Percentiles rank a stretch among this genome's conserved stretches.
Conservation (phyloP, 345 rosid species). For the Hibiscus trionum region DNA sequence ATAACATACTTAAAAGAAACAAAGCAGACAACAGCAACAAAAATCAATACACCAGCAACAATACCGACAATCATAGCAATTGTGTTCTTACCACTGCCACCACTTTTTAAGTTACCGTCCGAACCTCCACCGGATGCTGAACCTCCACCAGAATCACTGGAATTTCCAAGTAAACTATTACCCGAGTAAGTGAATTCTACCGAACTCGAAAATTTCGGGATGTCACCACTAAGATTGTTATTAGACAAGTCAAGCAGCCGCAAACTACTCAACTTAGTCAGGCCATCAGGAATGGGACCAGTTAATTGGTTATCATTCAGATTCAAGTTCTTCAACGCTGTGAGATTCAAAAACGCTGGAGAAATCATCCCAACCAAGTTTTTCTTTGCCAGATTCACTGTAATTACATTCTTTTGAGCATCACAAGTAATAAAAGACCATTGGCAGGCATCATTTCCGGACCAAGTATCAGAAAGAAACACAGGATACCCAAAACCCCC, state of each 20-base stretch:
- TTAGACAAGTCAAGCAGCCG: slow-evolving; percentile 54
- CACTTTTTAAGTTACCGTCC: slow-evolving; percentile 16
- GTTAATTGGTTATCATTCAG: slow-evolving; percentile 55
- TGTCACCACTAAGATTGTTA: slow-evolving; percentile 54
- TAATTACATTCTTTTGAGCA: slow-evolving; percentile 26
- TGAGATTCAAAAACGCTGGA: slow-evolving; percentile 47
- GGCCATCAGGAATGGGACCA: slow-evolving; percentile 49
- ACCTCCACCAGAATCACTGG: slow-evolving; percentile 12
- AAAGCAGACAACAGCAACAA: slow-evolving; percentile 35
- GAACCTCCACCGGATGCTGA: slow-evolving; percentile 18
- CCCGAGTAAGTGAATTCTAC: slow-evolving; percentile 46
- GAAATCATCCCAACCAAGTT: slow-evolving; percentile 53
- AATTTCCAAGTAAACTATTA: slow-evolving; percentile 37
- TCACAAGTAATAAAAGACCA: slow-evolving; percentile 59
- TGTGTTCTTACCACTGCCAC: slow-evolving; percentile 25
- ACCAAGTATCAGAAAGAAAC: slow-evolving; percentile 56
- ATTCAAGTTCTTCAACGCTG: slow-evolving; percentile 36
- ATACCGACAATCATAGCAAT: slow-evolving; percentile 39
- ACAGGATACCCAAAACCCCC: slow-evolving; percentile 59
- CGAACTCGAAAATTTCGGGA: slow-evolving; percentile 30
- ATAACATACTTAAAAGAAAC: slow-evolving; percentile 38
- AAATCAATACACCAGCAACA: slow-evolving; percentile 35
- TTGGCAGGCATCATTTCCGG: slow-evolving; percentile 59
- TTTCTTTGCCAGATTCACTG: slow-evolving; percentile 43
- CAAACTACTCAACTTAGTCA: slow-evolving; percentile 43